Base-by-base conservation (phyloP, 1,284 basidiomycete species). In the Fomitiporia mediterranea region DNA sequence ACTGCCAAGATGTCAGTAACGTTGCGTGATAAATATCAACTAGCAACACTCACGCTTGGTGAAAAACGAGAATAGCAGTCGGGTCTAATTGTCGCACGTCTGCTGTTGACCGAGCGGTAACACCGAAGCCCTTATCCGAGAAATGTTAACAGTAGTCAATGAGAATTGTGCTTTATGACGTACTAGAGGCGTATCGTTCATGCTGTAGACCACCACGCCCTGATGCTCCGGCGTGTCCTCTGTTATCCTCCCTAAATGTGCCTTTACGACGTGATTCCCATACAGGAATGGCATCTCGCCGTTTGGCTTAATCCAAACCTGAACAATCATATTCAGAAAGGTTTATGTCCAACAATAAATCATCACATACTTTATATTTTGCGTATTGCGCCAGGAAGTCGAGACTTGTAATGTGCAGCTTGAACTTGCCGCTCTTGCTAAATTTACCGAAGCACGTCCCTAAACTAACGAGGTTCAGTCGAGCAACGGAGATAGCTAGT, bases 271-370 rank as follows among this genome's bases (percentile, higher is more conserved):
- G 75, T 99, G 95, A 69, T 99, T 99, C 56, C 97, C 97, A 67
- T 99, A 99, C 50, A 99, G 74, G 78, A 98, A 99, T 2, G 97
- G 97, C 84, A 99, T 94, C 74, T 99, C 97, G 67, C 97, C 97
- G 62, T 99, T 97, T 13, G 95, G 90, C 72, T 99, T 99, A 71
- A 99, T 96, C 97, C 97, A 99, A 35, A 98, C 84, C 95, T 97
- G 63, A 5, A 21, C 7, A 9, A 30, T 15, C 50, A 59, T 43
- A 19, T n/a, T 19, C 56, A 28, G 39, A 15, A 48, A 38, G n/a
- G 57, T 15, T 15, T 30, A 32, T 8, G 7, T 48, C 4, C 55
- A 47, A 48, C 50, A 25, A 27, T 15, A 53, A 56, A 21, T 11
- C 17, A 2, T 23, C 7, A 63, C 74, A 53, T 62, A 93, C 95